Percentiles rank a stretch among this genome's conserved stretches.
phyloP scores from a whole-genome alignment of 2,329 filamentous ascomycete species.

The Aspergillus tubingensis region DNA sequence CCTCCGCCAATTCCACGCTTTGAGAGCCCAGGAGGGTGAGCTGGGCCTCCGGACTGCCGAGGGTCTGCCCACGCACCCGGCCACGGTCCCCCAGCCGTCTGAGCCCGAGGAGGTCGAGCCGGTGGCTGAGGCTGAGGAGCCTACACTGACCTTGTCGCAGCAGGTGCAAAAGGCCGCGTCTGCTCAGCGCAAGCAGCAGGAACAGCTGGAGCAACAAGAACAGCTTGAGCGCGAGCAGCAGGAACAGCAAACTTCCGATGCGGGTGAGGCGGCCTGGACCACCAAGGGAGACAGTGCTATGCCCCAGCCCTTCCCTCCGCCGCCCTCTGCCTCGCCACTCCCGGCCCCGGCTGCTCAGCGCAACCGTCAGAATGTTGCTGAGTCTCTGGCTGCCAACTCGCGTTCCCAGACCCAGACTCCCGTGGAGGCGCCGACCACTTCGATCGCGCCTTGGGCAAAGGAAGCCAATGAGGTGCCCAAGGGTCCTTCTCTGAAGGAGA shows the following conservation, averaged over 20 bases:
- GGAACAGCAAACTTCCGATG: slow-evolving; percentile 36
- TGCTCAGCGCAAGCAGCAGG: slow-evolving; percentile 40
- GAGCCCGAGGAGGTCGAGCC: slow-evolving; percentile 28
- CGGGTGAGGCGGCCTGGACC: slow-evolving; percentile 57
- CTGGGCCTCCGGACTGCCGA: slow-evolving; percentile 41
- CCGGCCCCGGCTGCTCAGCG: slow-evolving; percentile 88
- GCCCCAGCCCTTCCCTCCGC: slow-evolving; percentile 68
- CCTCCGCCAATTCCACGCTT: slow-evolving; percentile 78
- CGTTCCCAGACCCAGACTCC: slow-evolving; percentile 78
- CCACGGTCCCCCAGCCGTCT: slow-evolving; percentile 29
- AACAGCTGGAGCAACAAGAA: slow-evolving; percentile 37
- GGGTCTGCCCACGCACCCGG: slow-evolving; percentile 44
- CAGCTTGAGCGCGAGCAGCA: slow-evolving; percentile 33
- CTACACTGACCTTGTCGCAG: slow-evolving; percentile 72
- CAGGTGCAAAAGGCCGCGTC: slow-evolving; percentile 75
- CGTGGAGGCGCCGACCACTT: slow-evolving; percentile 65
- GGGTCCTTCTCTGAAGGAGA: slow-evolving; percentile 91
- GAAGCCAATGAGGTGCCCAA: slow-evolving; percentile 72
- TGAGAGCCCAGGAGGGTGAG: slow-evolving; percentile 71
- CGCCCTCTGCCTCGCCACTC: slow-evolving; percentile 75
- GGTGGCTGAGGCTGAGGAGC: slow-evolving; percentile 38
- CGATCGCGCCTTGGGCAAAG: slow-evolving; percentile 93
- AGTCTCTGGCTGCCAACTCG: slow-evolving; percentile 64
- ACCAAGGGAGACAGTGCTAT: slow-evolving; percentile 64
- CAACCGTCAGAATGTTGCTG: slow-evolving; percentile 78